Evolutionary conservation across 257 asterid species (phyloP).

Genomic region (Linaria vulgaris): DNA sequence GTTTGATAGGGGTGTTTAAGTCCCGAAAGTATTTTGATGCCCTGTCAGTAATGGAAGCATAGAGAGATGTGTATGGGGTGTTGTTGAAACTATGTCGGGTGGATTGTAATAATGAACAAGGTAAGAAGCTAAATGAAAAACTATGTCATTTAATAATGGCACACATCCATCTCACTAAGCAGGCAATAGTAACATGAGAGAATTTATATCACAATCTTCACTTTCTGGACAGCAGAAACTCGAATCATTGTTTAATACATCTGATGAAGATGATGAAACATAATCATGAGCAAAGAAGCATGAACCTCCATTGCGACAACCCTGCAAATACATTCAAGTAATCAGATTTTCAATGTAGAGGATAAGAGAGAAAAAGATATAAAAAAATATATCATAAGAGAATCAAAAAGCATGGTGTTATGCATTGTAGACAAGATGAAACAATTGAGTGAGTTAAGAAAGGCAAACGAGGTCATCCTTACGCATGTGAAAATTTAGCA

Average conservation of each 20-base stretch:
- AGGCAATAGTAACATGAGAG: conserved; percentile 62
- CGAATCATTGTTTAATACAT: conserved; percentile 29
- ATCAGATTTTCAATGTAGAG: no score
- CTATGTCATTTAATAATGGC: conserved; percentile 62
- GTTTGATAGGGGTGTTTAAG: no score
- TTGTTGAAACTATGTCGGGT: conserved; percentile 56
- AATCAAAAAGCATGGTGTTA: neutral
- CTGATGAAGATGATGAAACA: conserved; percentile 30
- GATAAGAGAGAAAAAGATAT: no score
- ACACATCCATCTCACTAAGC: conserved; percentile 46
- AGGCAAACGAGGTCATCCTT: no score
- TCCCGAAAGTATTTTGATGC: no score
- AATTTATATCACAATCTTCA: conserved; percentile 37
- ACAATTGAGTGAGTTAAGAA: no score
- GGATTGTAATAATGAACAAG: conserved; percentile 46
- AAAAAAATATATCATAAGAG: no score
- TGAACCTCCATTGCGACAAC: no score
- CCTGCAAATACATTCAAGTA: no score
- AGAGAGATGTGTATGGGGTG: conserved; percentile 43
- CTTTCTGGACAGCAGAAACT: conserved; percentile 54
- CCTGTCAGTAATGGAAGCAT: conserved; percentile 40
- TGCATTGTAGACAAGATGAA: neutral
- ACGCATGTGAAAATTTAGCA: no score
- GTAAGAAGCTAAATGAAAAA: conserved; percentile 61
- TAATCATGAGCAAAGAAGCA: conserved; percentile 81